Evolutionary conservation across 148 eudicot genomes (phyloP), one percentile per base, ranked within the genome.

Genomic region (Camellia japonica): DNA sequence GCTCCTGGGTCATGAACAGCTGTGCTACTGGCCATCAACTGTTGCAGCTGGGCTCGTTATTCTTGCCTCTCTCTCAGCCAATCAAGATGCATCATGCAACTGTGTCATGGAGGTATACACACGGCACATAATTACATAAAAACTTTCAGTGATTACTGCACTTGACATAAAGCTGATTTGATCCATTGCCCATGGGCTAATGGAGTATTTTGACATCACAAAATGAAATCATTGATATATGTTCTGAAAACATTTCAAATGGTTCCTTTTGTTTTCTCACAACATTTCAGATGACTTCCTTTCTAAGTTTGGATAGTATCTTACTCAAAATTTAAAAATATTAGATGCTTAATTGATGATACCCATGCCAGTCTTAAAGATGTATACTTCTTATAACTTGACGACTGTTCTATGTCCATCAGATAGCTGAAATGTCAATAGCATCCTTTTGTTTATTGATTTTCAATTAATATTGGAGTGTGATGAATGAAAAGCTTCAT

Each of bases 11-110:
- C 91, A 92, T 76, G 87, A 83, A 86, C 93, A 91, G 83, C 86
- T 94, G 49, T 85, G 88, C 80, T 92, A 83, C 85, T 93, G 98
- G 98, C 98, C 99, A 42, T 96, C 99, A 68, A 92, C 95, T 77
- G 93, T 96, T 15, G 98, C 99, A 80, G 98, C 99, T 82, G 92
- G 90, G 38, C 82, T 94, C 8, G 98, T 92, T 20, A 83, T 90
- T 68, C 89, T 96, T 44, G 94, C 92, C 72, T 92, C 90, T 75
- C 81, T 86, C 20, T 86, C 93, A 8, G 80, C 83, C 54, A 79
- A 90, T 44, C 88, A 76, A 81, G 92, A 91, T 69, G 84, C 79
- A 55, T 87, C 88, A 71, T 92, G 95, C 82, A 84, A 83, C 80
- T 86, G 77, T 47, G 84, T 96, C 73, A 80, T 87, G 84, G 80